Percentiles rank a stretch among this genome's conserved stretches.
Conservation (phyloP, 768 basidiomycete genomes). For the Leucogyrophana mollusca region DNA sequence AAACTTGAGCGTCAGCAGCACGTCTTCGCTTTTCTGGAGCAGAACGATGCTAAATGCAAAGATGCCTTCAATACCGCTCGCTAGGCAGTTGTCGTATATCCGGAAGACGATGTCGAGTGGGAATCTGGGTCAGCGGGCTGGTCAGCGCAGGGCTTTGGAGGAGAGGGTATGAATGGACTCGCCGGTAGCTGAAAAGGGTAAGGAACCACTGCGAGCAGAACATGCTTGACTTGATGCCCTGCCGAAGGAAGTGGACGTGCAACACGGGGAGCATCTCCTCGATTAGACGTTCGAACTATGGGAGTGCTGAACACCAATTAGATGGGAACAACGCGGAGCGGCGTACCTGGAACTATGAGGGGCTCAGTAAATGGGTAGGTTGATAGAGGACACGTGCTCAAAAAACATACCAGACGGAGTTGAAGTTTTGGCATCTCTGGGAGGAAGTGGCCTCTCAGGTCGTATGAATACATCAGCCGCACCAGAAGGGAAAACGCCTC, state of each 20-base stretch:
- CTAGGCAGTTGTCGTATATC: constrained; percentile 95
- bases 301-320: constrained; percentile 13
- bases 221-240: constrained; percentile 97
- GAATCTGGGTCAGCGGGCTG: constrained; percentile 53
- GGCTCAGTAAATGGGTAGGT: constrained; percentile 2
- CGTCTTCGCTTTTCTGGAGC: constrained; percentile 84
- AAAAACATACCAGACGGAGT: constrained; percentile 73
- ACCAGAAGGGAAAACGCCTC: constrained; percentile 97
- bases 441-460: constrained; percentile 94
- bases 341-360: constrained; percentile 57
- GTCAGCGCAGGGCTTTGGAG: background rate
- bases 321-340: constrained; percentile 5
- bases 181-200: constrained; percentile 95
- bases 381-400: background rate
- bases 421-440: constrained; percentile 99
- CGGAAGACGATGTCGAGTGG: constrained; percentile 93
- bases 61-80: constrained; percentile 95
- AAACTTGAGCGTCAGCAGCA: constrained; percentile 78
- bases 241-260: constrained; percentile 89
- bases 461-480: constrained; percentile 94
- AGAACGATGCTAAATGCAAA: constrained; percentile 92
- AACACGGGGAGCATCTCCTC: constrained; percentile 92
- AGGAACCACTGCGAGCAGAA: constrained; percentile 99
- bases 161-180: constrained; percentile 16
- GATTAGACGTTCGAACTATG: constrained; percentile 87